These are phyloP conservation scores for Tieghemostelium lacteum DNA, from an alignment of 78 protist genomes.

Conservation along the genomic window DNA sequence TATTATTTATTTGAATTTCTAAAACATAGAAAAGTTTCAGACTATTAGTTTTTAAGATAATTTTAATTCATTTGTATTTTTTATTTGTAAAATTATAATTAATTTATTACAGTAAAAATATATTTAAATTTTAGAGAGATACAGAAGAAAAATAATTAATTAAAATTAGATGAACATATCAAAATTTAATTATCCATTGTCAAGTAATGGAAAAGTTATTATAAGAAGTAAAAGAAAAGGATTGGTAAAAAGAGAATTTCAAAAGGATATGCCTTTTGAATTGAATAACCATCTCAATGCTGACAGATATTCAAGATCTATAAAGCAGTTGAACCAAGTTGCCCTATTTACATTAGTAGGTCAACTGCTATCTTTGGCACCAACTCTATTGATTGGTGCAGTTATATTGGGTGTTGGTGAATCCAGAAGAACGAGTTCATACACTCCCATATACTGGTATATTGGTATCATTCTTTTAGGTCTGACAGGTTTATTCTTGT, in stretches of 20 bases:
- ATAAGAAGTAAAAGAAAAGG: constrained; percentile 44
- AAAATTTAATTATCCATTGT: constrained; percentile 50
- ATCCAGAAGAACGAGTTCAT: constrained; percentile 7
- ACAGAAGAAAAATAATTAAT: too few relatives aligned
- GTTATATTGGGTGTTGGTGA: constrained; percentile 64
- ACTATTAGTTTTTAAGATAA: too few relatives aligned
- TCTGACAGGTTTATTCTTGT: constrained; percentile 20
- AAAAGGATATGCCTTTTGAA: constrained; percentile 50
- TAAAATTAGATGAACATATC: constrained; percentile 7
- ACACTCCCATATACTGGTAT: constrained; percentile 79
- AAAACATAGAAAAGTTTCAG: too few relatives aligned
- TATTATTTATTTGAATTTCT: too few relatives aligned
- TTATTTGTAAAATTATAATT: too few relatives aligned
- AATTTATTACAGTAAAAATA: too few relatives aligned
- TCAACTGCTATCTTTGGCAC: constrained; percentile 40
- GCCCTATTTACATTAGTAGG: constrained; percentile 25
- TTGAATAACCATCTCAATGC: background rate
- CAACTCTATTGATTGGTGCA: constrained; percentile 39
- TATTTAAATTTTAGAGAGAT: too few relatives aligned
- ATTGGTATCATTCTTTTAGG: constrained; percentile 60
- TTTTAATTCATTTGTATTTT: background rate
- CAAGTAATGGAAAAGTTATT: constrained; percentile 20
- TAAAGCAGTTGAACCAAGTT: constrained; percentile 31
- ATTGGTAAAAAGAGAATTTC: constrained; percentile 32
- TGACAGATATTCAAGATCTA: constrained; percentile 30